Conservation (phyloP, 257 asterid genomes). For the Ajuga chamaepitys region DNA sequence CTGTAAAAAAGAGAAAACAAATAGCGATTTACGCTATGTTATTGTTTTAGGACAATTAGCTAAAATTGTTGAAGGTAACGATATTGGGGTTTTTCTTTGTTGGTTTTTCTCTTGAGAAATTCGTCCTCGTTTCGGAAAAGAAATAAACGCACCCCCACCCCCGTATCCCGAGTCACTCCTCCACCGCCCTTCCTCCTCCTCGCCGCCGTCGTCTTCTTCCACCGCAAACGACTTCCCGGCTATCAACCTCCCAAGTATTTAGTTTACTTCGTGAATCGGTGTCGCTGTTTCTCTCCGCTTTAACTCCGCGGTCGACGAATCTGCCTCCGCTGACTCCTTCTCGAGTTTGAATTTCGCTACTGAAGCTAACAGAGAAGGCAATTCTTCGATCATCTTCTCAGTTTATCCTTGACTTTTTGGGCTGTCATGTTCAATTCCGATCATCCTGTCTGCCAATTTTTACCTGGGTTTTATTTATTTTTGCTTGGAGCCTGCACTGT, state of each 20-base stretch:
- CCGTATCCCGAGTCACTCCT: slow-evolving; percentile 6
- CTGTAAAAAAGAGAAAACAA: too few species aligned
- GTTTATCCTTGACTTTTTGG: not conserved
- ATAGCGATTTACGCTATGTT: too few species aligned
- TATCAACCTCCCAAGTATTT: not conserved
- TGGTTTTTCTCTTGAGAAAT: not conserved
- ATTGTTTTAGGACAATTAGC: too few species aligned
- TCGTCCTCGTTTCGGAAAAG: slow-evolving; percentile 1
- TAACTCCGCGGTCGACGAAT: slow-evolving; percentile 14
- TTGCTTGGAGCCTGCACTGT: not conserved
- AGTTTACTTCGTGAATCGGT: not conserved
- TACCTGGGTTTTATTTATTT: not conserved
- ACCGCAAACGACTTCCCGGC: not conserved
- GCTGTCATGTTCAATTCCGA: slow-evolving; percentile 19
- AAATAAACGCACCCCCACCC: not conserved
- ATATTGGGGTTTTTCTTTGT: not conserved
- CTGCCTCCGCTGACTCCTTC: slow-evolving; percentile 11
- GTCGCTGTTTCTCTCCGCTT: slow-evolving; percentile 5
- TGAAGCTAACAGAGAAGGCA: slow-evolving; percentile 9
- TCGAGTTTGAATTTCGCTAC: slow-evolving; percentile 14
- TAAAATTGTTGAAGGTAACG: not conserved
- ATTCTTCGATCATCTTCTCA: not conserved
- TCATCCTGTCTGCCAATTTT: slow-evolving; percentile 4
- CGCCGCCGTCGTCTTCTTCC: not conserved
- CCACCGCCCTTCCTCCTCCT: slow-evolving; percentile 6